A percentile compares a stretch with the other conserved stretches of the same genome.
These are phyloP conservation scores for Fusarium kyushuense DNA, from an alignment of 2,329 filamentous ascomycete genomes.

Conservation along the genomic window DNA sequence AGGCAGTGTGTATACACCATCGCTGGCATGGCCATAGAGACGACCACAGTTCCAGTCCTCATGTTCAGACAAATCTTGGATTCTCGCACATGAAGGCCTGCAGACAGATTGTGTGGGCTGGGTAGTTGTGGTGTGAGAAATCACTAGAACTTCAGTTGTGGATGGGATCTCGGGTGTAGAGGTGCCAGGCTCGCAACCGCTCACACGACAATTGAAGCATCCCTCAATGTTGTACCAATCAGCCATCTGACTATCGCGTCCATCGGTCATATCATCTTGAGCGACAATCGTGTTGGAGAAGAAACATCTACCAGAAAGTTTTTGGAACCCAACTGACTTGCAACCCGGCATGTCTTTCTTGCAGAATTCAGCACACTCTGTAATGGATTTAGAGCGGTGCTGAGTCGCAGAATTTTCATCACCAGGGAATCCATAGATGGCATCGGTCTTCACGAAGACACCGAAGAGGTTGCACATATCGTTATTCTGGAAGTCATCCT, in stretches of 20 bases:
- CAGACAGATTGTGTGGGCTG: neutral
- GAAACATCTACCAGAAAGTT: neutral
- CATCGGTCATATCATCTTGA: fast-evolving
- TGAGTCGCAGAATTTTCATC: neutral
- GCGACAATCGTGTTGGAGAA: constrained; percentile 11
- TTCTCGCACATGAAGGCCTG: neutral
- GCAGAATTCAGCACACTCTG: constrained; percentile 1
- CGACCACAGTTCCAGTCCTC: constrained; percentile 6
- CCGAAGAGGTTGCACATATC: neutral
- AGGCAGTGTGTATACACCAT: neutral
- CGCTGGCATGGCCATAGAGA: neutral
- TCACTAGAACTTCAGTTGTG: neutral
- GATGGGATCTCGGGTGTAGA: neutral
- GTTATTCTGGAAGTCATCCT: fast-evolving
- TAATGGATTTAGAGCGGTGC: neutral
- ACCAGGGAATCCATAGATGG: neutral
- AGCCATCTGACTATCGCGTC: neutral
- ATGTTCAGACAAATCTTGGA: neutral
- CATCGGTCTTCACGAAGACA: neutral
- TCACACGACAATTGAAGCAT: neutral
- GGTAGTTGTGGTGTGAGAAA: neutral
- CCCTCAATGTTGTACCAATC: constrained; percentile 5
- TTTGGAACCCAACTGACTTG: neutral
- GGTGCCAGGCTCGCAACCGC: neutral
- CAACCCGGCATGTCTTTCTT: neutral